Evolutionary conservation across 768 basidiomycete genomes (phyloP), one percentile per base, ranked within the genome.

Genomic region (Lactarius hengduanensis): DNA sequence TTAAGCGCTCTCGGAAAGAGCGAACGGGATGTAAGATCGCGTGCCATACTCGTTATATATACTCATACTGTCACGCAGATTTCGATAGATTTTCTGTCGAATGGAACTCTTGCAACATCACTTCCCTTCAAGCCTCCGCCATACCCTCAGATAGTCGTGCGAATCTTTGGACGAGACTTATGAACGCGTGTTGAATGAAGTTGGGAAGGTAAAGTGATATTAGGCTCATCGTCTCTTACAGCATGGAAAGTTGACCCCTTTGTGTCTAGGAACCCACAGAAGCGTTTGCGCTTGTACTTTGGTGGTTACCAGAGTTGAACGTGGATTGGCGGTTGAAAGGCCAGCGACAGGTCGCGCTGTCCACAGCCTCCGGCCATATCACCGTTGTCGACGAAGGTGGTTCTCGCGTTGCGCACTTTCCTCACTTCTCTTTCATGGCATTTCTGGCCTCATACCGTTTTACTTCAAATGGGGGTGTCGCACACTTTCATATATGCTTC

Each of bases 371-470:
- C 26, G 3, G 50, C 50, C 10, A 26, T 6, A 26, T 26, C 50
- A 7, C 13, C 22, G 15, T 53, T 53, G 26, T 16, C 26, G 26
- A 22, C 13, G 50, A 13, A 13, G 50, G 50, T 53, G 50, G 50
- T 53, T 53, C 50, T 53, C 26, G 50, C 13, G 22, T 28, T 53
- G 6, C 50, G 22, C 26, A 9, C 22, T 26, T 53, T 53, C 13
- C 22, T 13, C 50, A 26, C 13, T 53, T 53, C 26, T 26, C 50
- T 26, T 1, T 53, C 22, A 15, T 11, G 50, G 50, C 13, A 53
- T 53, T 53, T 53, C 50, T 53, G 50, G 50, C 50, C 50, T 53
- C 26, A 53, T 53, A 16, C 22, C 50, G 50, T 53, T 53, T 53
- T 53, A 28, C 13, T 53, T 53, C 50, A 53, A 26, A 53, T 26